Percentiles rank a stretch among this genome's conserved stretches.
Conservation (phyloP, 768 basidiomycete genomes). For the Leccinum truebloodii region DNA sequence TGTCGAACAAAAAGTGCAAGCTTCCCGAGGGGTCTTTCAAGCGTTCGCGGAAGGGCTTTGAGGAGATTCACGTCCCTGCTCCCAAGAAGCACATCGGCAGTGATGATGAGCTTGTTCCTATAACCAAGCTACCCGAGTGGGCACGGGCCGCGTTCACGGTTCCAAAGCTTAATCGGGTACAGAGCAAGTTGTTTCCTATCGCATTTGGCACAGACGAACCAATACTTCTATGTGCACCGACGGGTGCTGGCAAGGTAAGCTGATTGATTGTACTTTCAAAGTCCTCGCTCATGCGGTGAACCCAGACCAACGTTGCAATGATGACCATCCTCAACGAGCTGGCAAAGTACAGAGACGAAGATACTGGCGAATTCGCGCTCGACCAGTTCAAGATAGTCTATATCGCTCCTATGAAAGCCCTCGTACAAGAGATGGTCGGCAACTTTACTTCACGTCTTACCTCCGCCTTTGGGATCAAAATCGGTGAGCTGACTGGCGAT, state of each 20-base stretch:
- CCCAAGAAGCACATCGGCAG: constrained; percentile 73
- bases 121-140: constrained; percentile 81
- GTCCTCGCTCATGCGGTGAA: too few relatives aligned
- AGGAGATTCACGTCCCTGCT: constrained; percentile 96
- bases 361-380: constrained; percentile 77
- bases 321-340: constrained; percentile 75
- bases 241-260: constrained; percentile 94
- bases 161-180: constrained; percentile 82
- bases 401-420: constrained; percentile 96
- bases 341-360: constrained; percentile 81
- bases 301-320: constrained; percentile 96
- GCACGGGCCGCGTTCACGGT: constrained; percentile 84
- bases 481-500: constrained; percentile 96
- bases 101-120: constrained; percentile 69
- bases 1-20: constrained; percentile 99
- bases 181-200: constrained; percentile 89
- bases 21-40: constrained; percentile 98
- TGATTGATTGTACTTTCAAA: neutral
- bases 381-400: constrained; percentile 96
- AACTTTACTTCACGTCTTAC: constrained; percentile 81
- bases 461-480: constrained; percentile 67
- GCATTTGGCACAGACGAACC: constrained; percentile 97
- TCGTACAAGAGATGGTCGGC: constrained; percentile 98
- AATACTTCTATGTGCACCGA: constrained; percentile 93
- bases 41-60: constrained; percentile 93